Evolutionary conservation across 495 filamentous ascomycete species (phyloP).

Genomic region (Xylaria longipes): DNA sequence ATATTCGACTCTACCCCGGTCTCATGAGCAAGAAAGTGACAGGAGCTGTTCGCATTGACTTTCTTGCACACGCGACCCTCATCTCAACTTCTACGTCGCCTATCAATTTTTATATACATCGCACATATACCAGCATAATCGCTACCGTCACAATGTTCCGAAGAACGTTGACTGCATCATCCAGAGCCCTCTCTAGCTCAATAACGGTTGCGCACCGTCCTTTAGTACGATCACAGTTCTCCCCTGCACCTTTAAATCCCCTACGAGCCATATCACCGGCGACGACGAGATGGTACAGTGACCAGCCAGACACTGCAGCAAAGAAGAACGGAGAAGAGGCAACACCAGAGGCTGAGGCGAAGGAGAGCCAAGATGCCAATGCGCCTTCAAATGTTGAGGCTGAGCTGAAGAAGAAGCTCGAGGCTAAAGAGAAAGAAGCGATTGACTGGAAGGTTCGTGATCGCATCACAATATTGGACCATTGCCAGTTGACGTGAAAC

Average conservation of each 20-base stretch:
- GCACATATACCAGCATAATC: slow-evolving; percentile 25
- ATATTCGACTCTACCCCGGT: slow-evolving; percentile 16
- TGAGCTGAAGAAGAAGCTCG: slow-evolving; percentile 69
- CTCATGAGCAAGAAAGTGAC: slow-evolving; percentile 3
- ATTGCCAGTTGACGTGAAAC: slow-evolving; percentile 3
- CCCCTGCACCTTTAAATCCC: slow-evolving; percentile 36
- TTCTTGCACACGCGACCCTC: slow-evolving; percentile 30
- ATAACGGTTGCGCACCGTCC: slow-evolving; percentile 37
- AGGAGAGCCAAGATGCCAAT: slow-evolving; percentile 40
- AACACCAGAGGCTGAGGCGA: slow-evolving; percentile 34
- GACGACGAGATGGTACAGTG: slow-evolving; percentile 55
- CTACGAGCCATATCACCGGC: slow-evolving; percentile 33
- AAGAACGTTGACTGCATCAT: slow-evolving; percentile 47
- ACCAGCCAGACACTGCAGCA: slow-evolving; percentile 43
- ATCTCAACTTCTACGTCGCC: neutral
- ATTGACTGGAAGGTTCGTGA: slow-evolving; percentile 81
- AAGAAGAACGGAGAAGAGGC: slow-evolving; percentile 47
- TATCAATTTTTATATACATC: neutral
- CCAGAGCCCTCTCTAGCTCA: slow-evolving; percentile 44
- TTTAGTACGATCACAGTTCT: slow-evolving; percentile 40
- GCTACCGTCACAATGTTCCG: slow-evolving; percentile 49
- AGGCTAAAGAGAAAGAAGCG: slow-evolving; percentile 82
- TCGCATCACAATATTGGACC: slow-evolving; percentile 6
- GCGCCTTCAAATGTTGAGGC: slow-evolving; percentile 42
- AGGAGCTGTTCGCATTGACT: slow-evolving; percentile 9